Conservation (phyloP, 441 rosid species). For the Erodium chrysanthum region DNA sequence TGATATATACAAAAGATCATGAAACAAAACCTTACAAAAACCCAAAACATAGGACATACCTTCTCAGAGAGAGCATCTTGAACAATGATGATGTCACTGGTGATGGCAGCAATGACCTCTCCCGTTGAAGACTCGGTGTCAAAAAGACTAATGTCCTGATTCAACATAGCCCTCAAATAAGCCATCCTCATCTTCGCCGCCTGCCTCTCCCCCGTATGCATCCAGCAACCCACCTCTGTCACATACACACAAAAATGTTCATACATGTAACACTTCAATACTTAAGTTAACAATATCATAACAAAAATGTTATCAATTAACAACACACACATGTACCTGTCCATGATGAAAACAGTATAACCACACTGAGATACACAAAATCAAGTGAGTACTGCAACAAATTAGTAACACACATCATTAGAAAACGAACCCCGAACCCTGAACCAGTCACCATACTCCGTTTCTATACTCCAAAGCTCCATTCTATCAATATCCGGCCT, state of each 20-base stretch:
- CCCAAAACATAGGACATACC: slow-evolving; percentile 44
- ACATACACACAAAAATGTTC: neutral
- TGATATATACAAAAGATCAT: slow-evolving; percentile 46
- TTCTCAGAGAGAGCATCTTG: slow-evolving; percentile 62
- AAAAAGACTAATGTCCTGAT: slow-evolving; percentile 57
- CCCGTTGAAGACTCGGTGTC: slow-evolving; percentile 49
- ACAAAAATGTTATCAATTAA: too few species aligned
- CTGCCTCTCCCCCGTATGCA: slow-evolving; percentile 54
- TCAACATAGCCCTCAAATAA: slow-evolving; percentile 36
- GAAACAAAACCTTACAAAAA: slow-evolving; percentile 41
- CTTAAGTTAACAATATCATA: too few species aligned
- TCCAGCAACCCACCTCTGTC: slow-evolving; percentile 64
- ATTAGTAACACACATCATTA: too few species aligned
- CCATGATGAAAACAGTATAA: too few species aligned
- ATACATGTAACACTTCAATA: too few species aligned
- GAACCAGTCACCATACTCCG: too few species aligned
- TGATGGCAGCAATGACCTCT: slow-evolving; percentile 40
- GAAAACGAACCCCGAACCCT: too few species aligned
- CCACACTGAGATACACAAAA: too few species aligned
- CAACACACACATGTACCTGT: too few species aligned
- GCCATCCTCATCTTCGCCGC: slow-evolving; percentile 32
- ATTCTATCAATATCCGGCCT: too few species aligned
- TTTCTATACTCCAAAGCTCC: too few species aligned
- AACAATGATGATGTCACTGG: slow-evolving; percentile 44
- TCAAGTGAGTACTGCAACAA: too few species aligned